A percentile compares a stretch with the other conserved stretches of the same genome.
phyloP scores from a whole-genome alignment of 257 asterid genomes.

The Lavandula angustifolia region DNA sequence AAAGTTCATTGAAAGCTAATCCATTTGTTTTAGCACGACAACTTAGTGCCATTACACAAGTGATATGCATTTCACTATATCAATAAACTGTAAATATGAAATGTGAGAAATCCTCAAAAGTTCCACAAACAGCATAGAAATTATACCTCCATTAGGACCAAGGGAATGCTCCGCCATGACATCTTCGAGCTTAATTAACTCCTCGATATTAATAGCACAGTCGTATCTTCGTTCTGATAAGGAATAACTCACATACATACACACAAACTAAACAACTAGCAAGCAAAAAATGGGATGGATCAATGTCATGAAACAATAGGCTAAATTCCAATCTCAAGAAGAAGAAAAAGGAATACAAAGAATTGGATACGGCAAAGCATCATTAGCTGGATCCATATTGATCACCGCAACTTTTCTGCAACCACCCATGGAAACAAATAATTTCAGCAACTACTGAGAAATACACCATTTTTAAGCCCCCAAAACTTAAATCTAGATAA shows the following conservation, averaged over 20 bases:
- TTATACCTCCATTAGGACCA: slow-evolving; percentile 96
- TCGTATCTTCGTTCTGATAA: slow-evolving; percentile 68
- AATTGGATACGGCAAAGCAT: slow-evolving; percentile 89
- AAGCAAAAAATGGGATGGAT: not conserved
- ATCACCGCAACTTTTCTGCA: too few species aligned
- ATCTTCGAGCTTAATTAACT: slow-evolving; percentile 81
- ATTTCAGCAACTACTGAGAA: too few species aligned
- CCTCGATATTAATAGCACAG: slow-evolving; percentile 91
- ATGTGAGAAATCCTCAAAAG: not conserved
- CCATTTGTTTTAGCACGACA: not conserved
- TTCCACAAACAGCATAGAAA: slow-evolving; percentile 22
- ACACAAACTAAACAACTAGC: not conserved
- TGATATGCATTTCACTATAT: too few species aligned
- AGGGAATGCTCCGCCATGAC: slow-evolving; percentile 93
- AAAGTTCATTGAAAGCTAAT: slow-evolving; percentile 13
- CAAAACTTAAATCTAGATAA: too few species aligned
- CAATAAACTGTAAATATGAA: not conserved
- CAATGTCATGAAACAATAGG: slow-evolving; percentile 4
- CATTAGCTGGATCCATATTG: slow-evolving; percentile 87
- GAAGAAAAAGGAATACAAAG: not conserved
- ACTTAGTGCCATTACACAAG: too few species aligned
- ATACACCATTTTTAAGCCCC: too few species aligned
- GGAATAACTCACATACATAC: slow-evolving; percentile 37
- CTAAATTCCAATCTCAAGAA: not conserved
- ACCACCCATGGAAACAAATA: too few species aligned